Conservation (phyloP, 108 stramenopile species). For the Nitzschia sp. region DNA sequence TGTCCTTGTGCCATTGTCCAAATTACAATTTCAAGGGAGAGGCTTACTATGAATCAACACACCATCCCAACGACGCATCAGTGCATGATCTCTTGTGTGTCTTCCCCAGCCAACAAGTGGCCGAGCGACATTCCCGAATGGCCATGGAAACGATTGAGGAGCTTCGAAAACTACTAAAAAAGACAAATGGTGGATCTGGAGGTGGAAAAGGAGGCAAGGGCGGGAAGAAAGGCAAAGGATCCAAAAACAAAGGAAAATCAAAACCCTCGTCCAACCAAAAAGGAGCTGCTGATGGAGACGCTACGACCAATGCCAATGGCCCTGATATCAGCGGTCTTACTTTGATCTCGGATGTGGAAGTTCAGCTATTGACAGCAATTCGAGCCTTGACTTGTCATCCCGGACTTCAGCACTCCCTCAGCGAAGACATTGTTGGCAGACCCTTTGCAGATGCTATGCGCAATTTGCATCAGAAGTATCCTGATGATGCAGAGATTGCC, state of each 20-base stretch:
- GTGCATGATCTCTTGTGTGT: constrained; percentile 47
- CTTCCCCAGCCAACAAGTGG: constrained; percentile 80
- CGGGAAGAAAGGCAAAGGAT: constrained; percentile 8
- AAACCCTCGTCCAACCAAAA: not conserved
- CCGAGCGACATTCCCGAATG: constrained; percentile 62
- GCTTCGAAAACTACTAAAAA: constrained; percentile 42
- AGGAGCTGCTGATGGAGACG: not conserved
- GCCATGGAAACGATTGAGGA: constrained; percentile 71
- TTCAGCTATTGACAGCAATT: constrained; percentile 63
- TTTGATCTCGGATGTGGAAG: constrained; percentile 65
- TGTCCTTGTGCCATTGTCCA: constrained; percentile 79
- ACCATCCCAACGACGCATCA: constrained; percentile 57
- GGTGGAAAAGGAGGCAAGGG: constrained; percentile 29
- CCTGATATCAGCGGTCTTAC: constrained; percentile 7
- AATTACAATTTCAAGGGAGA: constrained; percentile 89
- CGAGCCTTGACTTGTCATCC: constrained; percentile 63
- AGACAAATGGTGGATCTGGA: constrained; percentile 4
- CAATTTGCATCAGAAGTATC: constrained; percentile 59
- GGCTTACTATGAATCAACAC: constrained; percentile 78
- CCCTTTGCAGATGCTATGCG: constrained; percentile 77
- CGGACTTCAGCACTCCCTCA: constrained; percentile 53
- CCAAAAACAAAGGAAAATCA: constrained; percentile 3
- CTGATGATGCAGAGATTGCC: constrained; percentile 69
- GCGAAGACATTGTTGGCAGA: constrained; percentile 58
- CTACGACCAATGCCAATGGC: not conserved